Evolutionary conservation across 208 protist genomes (phyloP), one percentile per base, ranked within the genome.

Genomic region (Balamuthia mandrillaris): DNA sequence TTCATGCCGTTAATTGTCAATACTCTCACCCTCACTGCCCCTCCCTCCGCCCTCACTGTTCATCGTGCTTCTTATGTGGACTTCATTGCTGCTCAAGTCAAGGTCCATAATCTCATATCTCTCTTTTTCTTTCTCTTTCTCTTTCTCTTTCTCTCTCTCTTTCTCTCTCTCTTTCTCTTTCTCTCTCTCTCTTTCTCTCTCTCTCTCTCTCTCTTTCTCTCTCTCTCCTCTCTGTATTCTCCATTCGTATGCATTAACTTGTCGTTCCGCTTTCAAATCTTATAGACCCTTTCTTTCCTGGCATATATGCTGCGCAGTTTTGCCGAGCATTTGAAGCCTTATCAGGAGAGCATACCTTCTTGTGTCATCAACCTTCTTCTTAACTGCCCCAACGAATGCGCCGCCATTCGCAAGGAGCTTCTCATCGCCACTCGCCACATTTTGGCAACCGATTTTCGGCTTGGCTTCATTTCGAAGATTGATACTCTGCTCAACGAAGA

Each of bases 351-450:
- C 3, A 88, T 95, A 21, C 93, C 93, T 14, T 86, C 85, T 61
- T 88, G 44, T 29, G 93, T 95, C 18, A 94, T 95, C 47, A 47
- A 91, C 24, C 81, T 95, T 18, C 56, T 95, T 2, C 77, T 65
- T 27, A 70, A 65, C 37, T 84, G 77, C 39, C 60, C 77, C 5
- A 29, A 72, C 45, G 77, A 84, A 49, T 65, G 58, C 42, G 58
- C 77, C 27, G 52, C 77, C 31, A 84, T 84, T 12, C 31, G 77
- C 33, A 84, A 84, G 75, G 92, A 94, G 45, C 49, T 94, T 29
- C 58, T 95, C n/a, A 58, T 94, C 42, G 92, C 93, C 2, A 94
- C 91, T 18, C 77, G 93, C 10, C 93, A 95, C 66, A 94, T 95
- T 27, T 83, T 95, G 12, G 81, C 88, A 5, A 94, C 91, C 2